Base-by-base conservation (phyloP, 495 filamentous ascomycete genomes). In the Sordaria brevicollis region DNA sequence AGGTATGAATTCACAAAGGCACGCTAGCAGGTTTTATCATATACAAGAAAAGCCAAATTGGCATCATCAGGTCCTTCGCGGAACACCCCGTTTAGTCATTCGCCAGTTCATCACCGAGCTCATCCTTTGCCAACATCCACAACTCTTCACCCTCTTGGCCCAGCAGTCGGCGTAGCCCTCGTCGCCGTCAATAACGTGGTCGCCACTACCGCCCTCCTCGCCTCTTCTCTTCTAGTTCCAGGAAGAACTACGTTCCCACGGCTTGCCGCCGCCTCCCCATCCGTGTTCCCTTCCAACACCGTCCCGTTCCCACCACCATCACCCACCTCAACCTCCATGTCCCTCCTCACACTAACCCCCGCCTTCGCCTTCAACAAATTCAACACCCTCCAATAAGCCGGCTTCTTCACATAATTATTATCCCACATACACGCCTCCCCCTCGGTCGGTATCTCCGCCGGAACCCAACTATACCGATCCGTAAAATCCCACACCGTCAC, bases 401-500 rank as follows among this genome's bases (percentile, higher is more conserved):
- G 84, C 78, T 87, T 86, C 79, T 84, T 85, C 1, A 66, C 74
- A 2, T 82, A 71, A 35, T 80, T 79, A 68, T 79, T 76, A 69
- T 86, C 84, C 82, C 81, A 87, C 10, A 84, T 79, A 65, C 79
- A 79, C 0, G 85, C 84, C 54, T 78, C 83, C 8, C 86, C 86
- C 39, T 85, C 77, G 3, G 85, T 85, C 0, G 79, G 71, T 72
- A 87, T 87, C 5, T 80, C 79, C 15, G 65, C 37, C n/a, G 75
- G 75, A 29, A 76, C 75, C 86, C 86, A 87, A 9, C 81, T 84
- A 73, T 87, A 85, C 67, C 84, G 82, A 57, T 89, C 87, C 5
- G 83, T 85, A 76, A 83, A 89, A 70, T 88, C 86, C 87, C 87
- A 89, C 57, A 87, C 80, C 5, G 85, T 89, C 31, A 89, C 76